A percentile compares a stretch with the other conserved stretches of the same genome.
Evolutionary conservation across 331 rosid species (phyloP).

Genomic region (Quercus tomentella): DNA sequence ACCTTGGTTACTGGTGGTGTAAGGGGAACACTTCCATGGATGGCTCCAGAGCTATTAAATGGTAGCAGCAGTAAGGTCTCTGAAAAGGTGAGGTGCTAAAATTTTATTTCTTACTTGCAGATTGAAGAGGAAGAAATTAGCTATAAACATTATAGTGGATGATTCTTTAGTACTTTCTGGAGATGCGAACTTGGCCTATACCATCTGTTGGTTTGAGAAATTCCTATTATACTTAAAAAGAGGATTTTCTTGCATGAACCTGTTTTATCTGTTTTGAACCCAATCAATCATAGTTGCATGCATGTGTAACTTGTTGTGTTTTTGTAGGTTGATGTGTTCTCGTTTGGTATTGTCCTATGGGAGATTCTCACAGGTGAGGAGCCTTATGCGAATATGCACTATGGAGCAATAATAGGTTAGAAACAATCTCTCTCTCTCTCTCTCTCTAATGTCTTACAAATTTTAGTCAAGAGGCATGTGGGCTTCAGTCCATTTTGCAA

Average conservation of each 20-base stretch:
- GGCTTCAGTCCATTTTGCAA: not conserved
- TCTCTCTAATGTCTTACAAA: not conserved
- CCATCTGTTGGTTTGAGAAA: not conserved
- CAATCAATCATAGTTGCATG: not conserved
- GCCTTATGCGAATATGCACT: conserved; percentile 59
- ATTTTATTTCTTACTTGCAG: not conserved
- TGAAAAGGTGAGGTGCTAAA: conserved; percentile 36
- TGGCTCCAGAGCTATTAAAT: conserved; percentile 56
- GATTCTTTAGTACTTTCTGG: not conserved
- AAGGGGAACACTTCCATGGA: conserved; percentile 58
- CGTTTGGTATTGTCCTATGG: conserved; percentile 60
- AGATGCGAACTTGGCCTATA: not conserved
- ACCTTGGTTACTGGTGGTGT: conserved; percentile 59
- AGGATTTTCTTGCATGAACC: not conserved
- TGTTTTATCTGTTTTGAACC: not conserved
- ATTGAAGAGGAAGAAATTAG: not conserved
- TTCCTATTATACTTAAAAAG: not conserved
- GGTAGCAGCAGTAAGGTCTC: conserved; percentile 56
- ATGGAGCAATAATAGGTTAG: conserved; percentile 52
- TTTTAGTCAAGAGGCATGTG: not conserved
- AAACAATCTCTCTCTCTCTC: not conserved
- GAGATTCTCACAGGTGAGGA: conserved; percentile 59
- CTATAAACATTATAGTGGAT: not conserved
- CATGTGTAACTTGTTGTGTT: not conserved
- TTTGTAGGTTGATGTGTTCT: conserved; percentile 54